phyloP scores from a whole-genome alignment of 2,329 filamentous ascomycete species.

The Pestalotiopsis fici region DNA sequence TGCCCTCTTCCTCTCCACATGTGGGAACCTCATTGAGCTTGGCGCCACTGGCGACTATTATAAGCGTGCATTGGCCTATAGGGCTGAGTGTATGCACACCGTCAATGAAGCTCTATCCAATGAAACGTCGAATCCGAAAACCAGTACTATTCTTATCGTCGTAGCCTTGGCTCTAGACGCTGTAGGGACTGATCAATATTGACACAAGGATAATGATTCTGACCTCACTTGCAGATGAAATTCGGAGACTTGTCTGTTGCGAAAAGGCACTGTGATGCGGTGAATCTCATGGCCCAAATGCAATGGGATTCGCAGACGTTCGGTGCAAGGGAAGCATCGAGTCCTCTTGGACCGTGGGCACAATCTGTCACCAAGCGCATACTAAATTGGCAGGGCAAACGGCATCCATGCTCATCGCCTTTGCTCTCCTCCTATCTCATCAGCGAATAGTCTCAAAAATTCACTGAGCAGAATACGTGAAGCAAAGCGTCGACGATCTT shows the following conservation, averaged over 20 bases:
- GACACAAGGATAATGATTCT: not conserved
- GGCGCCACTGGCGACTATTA: not conserved
- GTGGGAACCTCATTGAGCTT: not conserved
- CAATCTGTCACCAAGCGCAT: not conserved
- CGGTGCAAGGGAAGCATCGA: not conserved
- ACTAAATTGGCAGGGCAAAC: not conserved
- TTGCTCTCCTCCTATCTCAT: not conserved
- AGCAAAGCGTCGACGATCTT: not conserved
- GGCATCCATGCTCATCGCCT: not conserved
- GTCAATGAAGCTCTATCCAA: not conserved
- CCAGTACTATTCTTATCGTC: not conserved
- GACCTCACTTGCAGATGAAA: not conserved
- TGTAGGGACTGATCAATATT: not conserved
- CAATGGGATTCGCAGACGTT: not conserved
- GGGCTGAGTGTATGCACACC: not conserved
- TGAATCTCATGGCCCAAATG: not conserved
- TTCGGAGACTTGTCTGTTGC: not conserved
- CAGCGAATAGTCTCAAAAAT: not conserved
- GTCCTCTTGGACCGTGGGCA: not conserved
- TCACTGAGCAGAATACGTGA: not conserved
- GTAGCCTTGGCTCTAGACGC: not conserved
- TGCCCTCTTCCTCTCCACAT: not conserved
- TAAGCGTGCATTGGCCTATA: not conserved
- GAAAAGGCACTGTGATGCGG: not conserved
- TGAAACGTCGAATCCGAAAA: not conserved